Percentiles rank a stretch among this genome's conserved stretches.
phyloP scores from a whole-genome alignment of 2,329 filamentous ascomycete species.

The Hymenoscyphus albidus region DNA sequence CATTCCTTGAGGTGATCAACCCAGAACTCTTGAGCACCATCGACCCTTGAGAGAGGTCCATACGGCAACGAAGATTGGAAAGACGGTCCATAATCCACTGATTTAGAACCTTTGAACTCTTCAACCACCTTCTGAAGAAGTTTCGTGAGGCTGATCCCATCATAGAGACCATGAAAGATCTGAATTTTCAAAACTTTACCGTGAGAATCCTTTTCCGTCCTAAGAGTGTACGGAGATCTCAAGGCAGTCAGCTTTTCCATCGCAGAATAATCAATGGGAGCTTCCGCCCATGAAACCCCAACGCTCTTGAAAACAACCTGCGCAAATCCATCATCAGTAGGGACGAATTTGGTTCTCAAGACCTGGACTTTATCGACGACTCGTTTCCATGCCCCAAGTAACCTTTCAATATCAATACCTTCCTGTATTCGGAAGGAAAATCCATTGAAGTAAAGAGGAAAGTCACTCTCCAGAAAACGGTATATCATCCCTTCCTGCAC shows the following conservation, averaged over 20 bases:
- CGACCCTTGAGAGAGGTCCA: slow-evolving; percentile 57
- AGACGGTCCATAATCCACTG: slow-evolving; percentile 40
- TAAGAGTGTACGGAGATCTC: slow-evolving; percentile 26
- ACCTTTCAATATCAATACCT: slow-evolving; percentile 41
- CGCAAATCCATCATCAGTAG: slow-evolving; percentile 70
- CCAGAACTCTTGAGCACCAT: slow-evolving; percentile 66
- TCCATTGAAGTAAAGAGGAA: slow-evolving; percentile 69
- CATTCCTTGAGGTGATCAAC: slow-evolving; percentile 27
- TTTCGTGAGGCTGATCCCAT: slow-evolving; percentile 72
- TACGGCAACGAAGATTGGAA: slow-evolving; percentile 66
- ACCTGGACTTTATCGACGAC: slow-evolving; percentile 55
- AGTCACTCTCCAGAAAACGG: slow-evolving; percentile 54
- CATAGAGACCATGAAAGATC: slow-evolving; percentile 84
- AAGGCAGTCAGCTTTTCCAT: slow-evolving; percentile 29
- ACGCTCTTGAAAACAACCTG: slow-evolving; percentile 60
- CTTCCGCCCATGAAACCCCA: slow-evolving; percentile 43
- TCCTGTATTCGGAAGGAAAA: slow-evolving; percentile 59
- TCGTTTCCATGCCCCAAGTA: slow-evolving; percentile 56
- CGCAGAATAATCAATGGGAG: slow-evolving; percentile 27
- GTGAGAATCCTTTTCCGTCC: slow-evolving; percentile 3
- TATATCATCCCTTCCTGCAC: slow-evolving; percentile 85
- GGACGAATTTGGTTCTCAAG: slow-evolving; percentile 68
- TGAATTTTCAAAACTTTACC: slow-evolving; percentile 51
- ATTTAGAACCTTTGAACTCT: slow-evolving; percentile 43
- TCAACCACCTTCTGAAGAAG: slow-evolving; percentile 57